Base-by-base conservation (phyloP, 345 rosid genomes). In the Citrus sinensis region DNA sequence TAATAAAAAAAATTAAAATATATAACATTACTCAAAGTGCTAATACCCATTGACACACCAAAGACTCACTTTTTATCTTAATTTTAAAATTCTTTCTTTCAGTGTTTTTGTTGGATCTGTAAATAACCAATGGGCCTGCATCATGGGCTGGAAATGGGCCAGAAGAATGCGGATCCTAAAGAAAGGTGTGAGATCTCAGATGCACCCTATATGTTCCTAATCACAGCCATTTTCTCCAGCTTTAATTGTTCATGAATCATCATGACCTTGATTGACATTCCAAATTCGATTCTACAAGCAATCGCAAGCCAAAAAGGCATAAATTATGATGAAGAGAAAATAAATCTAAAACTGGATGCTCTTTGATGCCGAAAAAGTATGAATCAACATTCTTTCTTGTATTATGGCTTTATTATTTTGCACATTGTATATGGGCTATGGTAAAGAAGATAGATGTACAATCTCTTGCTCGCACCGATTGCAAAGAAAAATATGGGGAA, bases 401-500 rank as follows among this genome's bases (percentile, higher is more conserved):
- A 46, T 46, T 13, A 13, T 0, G 16, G 51, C 6, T 54, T 54
- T 17, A 19, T 54, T 54, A 54, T 16, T 54, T 54, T 54, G 58
- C 2, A 16, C 58, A 54, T 54, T 54, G n/a, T 16, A 5, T 4
- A 54, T 5, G 58, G 22, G 58, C 58, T 83, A 90, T 27, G 94
- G 92, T 9, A 88, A 78, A 67, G 93, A 85, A 67, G 97, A 88
- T 56, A 85, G 83, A 71, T 84, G 82, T 67, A 85, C 62, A 69
- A 96, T 92, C 80, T 88, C 93, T 73, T 90, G 86, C 77, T 96
- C 98, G 60, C 98, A 96, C 67, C 90, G 86, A 80, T 84, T 89
- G 90, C 98, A 96, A 40, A 96, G 90, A 84, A 91, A 93, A 24
- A 93, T 90, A 11, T 81, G 89, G 11, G 98, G 98, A 77, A 88